Evolutionary conservation across 1,139 yeast genomes (phyloP), one percentile per base, ranked within the genome.

Genomic region (Magnusiomyces fungicola): DNA sequence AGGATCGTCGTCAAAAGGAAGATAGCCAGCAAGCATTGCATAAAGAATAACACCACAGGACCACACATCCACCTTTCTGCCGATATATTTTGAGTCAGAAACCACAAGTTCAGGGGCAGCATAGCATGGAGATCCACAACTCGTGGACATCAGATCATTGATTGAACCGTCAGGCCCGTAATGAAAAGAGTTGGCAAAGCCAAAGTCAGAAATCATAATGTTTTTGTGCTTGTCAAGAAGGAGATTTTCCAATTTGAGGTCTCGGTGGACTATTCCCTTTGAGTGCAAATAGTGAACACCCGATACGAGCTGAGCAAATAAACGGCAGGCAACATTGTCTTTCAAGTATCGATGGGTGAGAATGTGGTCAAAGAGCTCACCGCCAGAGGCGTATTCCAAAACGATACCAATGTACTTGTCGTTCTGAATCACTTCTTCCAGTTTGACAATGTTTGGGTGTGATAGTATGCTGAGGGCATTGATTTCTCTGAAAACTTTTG

Each of bases 1-100:
- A 29, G 96, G 95, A 65, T 92, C 99, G 67, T 92, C 98, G 64
- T 92, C 99, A 73, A 89, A 92, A 1, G 99, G 99, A 55, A 92
- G 74, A 65, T 92, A 94, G 1, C 99, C 99, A 0, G 98, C 89
- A 46, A 94, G 74, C 96, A 94, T 92, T 14, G 98, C 97, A 64
- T 89, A 92, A 45, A 92, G 71, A 51, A 92, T 92, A 38, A 94
- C 92, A 50, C 98, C 98, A 59, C 96, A 80, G 1, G 96, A 88
- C 98, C 98, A 92, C 43, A 90, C 84, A 67, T 92, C 98, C 23
- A 88, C 97, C 65, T 87, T 89, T 55, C 89, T 78, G n/a, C 96
- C 97, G 58, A 85, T 89, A 65, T 92, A 92, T 21, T 94, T 92
- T 49, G 80, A 76, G 58, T 83, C 90, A 14, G 94, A 83, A 39